Base-by-base conservation (phyloP, 139 green algal species). In the Chlorella vulgaris region DNA sequence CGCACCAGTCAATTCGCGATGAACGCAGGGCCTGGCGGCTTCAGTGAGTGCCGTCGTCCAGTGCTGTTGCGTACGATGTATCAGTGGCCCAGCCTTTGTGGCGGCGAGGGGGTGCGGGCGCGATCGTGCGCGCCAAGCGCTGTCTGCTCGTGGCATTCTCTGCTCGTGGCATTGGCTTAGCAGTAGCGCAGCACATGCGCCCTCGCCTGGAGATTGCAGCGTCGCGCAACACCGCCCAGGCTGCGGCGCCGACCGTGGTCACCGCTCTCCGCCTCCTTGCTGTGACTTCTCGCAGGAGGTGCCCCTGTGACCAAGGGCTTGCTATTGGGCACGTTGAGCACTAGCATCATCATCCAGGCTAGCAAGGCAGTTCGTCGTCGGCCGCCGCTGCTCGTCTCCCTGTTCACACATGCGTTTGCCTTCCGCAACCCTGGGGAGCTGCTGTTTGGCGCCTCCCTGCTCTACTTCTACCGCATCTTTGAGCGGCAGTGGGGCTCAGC, bases 401-500 rank as follows among this genome's bases (percentile, higher is more conserved):
- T 74, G 22, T 40, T 87, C 29, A 83, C 53, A 0, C 42, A 83
- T 13, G 66, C 33, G 2, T 60, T 93, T 31, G 83, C 81, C 1
- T 94, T 94, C 67, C 68, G 76, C 7, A 70, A 58, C 7, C 86
- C 90, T 24, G 86, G 85, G 6, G 88, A 94, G 69, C 82, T 94
- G 21, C 50, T 93, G 63, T 78, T 90, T 60, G 84, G 89, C 13
- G 50, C 84, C 3, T 29, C 80, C 19, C 62, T 93, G 40, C 62
- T 91, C 39, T 93, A 93, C 81, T 92, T 88, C 53, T 92, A 86
- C 79, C 83, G 91, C 24, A 1, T 94, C 1, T 75, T 95, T 38
- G 91, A 94, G 63, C 84, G 91, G 38, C 87, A 90, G 76, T 74
- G 79, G 60, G 83, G 83, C 15, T 84, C 84, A 18, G 3, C 22